A percentile compares a stretch with the other conserved stretches of the same genome.
Conservation (phyloP, 1,139 yeast species). For the Pichia sp. region DNA sequence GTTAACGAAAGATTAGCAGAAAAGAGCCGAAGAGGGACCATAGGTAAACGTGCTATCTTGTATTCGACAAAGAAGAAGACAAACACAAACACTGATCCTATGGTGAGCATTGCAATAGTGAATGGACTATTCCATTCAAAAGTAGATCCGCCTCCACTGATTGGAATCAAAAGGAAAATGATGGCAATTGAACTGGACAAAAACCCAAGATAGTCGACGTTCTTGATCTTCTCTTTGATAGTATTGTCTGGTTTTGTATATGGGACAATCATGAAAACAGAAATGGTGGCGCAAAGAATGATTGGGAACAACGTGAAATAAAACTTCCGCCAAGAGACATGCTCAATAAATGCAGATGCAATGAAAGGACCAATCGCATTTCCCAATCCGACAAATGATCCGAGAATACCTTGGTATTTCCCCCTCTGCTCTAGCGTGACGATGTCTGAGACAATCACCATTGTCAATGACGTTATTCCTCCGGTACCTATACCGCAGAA, state of each 20-base stretch:
- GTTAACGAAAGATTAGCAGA: slow-evolving; percentile 41
- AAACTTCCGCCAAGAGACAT: slow-evolving; percentile 45
- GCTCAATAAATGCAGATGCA: slow-evolving; percentile 47
- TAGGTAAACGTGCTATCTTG: slow-evolving; percentile 48
- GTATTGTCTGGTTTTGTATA: slow-evolving; percentile 13
- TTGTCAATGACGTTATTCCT: slow-evolving; percentile 44
- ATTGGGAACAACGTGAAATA: slow-evolving; percentile 45
- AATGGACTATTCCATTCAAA: slow-evolving; percentile 49
- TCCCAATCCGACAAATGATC: slow-evolving; percentile 50
- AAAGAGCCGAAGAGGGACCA: slow-evolving; percentile 47
- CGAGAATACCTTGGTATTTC: slow-evolving; percentile 43
- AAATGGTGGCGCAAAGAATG: slow-evolving; percentile 20
- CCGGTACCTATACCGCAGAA: slow-evolving; percentile 52
- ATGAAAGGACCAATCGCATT: slow-evolving; percentile 55
- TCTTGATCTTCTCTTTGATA: slow-evolving; percentile 26
- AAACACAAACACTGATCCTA: slow-evolving; percentile 43
- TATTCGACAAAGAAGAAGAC: slow-evolving; percentile 47
- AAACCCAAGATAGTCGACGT: slow-evolving; percentile 51
- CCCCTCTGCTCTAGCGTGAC: slow-evolving; percentile 48
- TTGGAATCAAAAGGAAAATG: slow-evolving; percentile 44
- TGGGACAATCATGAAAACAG: slow-evolving; percentile 11
- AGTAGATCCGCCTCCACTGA: slow-evolving; percentile 52
- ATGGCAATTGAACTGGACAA: slow-evolving; percentile 43
- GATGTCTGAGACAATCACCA: slow-evolving; percentile 46
- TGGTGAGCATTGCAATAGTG: slow-evolving; percentile 43